Evolutionary conservation across 2,329 filamentous ascomycete genomes (phyloP).

Genomic region (Xylaria digitata): DNA sequence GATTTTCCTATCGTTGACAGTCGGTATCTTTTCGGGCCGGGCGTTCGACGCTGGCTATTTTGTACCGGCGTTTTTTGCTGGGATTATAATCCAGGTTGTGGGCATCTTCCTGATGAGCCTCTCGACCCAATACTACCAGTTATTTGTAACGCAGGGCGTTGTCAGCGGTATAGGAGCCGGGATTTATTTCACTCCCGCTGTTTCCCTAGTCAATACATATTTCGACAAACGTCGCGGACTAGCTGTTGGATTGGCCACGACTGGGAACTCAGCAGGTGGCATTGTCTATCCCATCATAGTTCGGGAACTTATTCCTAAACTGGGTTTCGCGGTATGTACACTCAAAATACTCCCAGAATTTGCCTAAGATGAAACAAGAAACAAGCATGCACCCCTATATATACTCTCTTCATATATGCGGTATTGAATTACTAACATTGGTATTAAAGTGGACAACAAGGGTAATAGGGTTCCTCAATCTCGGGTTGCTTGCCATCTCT

Average conservation of each 20-base stretch:
- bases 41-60: conserved; percentile 59
- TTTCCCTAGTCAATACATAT: conserved; percentile 72
- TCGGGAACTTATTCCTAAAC: conserved; percentile 46
- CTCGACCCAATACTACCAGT: conserved; percentile 59
- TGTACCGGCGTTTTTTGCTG: conserved; percentile 52
- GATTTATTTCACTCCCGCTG: conserved; percentile 66
- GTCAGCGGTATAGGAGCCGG: conserved; percentile 64
- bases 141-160: conserved; percentile 62
- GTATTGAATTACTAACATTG: conserved; percentile 11
- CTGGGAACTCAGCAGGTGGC: conserved; percentile 66
- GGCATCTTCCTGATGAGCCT: conserved; percentile 60
- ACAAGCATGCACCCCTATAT: background rate
- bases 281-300: conserved; percentile 62
- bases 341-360: background rate
- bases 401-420: background rate
- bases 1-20: conserved; percentile 56
- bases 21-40: conserved; percentile 57
- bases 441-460: conserved; percentile 47
- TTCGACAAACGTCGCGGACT: conserved; percentile 66
- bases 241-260: conserved; percentile 68
- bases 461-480: conserved; percentile 68
- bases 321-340: conserved; percentile 47
- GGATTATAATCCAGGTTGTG: conserved; percentile 54
- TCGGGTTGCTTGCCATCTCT: conserved; percentile 83
- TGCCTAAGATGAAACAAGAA: background rate